Evolutionary conservation across 2,329 filamentous ascomycete genomes (phyloP), one percentile per base, ranked within the genome.

Genomic region (Hymenoscyphus occultus): DNA sequence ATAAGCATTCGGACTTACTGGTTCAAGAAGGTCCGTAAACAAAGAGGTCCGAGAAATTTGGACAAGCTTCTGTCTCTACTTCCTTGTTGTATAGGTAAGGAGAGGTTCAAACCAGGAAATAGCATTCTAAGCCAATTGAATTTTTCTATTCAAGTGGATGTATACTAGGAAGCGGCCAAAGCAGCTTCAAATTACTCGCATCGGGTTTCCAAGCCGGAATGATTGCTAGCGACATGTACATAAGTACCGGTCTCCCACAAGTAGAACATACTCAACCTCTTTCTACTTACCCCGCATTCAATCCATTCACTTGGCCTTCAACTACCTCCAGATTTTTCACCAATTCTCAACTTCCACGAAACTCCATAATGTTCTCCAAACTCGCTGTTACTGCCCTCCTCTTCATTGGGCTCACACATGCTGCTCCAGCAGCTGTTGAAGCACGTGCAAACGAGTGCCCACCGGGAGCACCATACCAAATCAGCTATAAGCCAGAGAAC

Each of bases 351-450:
- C 42, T 48, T 48, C 42, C 16, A n/a, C 42, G 14, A 48, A 19
- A 48, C 42, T 48, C 42, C 35, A 35, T 2, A 35, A 35, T 35
- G 35, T 35, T 35, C 9, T 35, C 35, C 14, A 48, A 48, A 5
- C n/a, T 48, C 42, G 42, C 42, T n/a, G n/a, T 14, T 48, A 48
- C 42, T n/a, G 42, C 42, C n/a, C 42, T 48, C 42, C 42, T 48
- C 42, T 48, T 19, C n/a, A 7, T 16, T 19, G 42, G 42, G 14
- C 16, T 48, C 7, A n/a, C 14, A 7, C 2, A n/a, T 7, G 42
- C 42, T n/a, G 14, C 14, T n/a, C 42, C 42, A n/a, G 13, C 16
- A 48, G 14, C 16, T 16, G 14, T 48, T 14, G 14, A 48, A n/a
- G 16, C 42, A n/a, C 42, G 42, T 48, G 42, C 42, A 48, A n/a